Evolutionary conservation across 495 filamentous ascomycete genomes (phyloP).

Genomic region (Penicillium diatomitis): DNA sequence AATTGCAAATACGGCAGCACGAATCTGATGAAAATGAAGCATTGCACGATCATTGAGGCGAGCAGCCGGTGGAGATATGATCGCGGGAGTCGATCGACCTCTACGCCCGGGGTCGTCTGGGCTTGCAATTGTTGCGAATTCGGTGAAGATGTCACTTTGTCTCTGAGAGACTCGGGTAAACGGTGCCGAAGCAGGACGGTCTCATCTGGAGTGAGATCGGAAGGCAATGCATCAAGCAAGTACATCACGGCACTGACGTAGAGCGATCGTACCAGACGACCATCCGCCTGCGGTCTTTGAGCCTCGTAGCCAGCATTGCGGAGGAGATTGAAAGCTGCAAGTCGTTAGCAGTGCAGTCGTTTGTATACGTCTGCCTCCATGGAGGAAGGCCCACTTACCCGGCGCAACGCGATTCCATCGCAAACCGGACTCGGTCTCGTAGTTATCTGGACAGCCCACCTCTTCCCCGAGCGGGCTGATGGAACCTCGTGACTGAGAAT

Average conservation of each 20-base stretch:
- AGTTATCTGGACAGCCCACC: conserved; percentile 12
- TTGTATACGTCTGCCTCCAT: neutral
- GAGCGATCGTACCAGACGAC: conserved; percentile 48
- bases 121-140: conserved; percentile 21
- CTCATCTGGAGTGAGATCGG: conserved; percentile 40
- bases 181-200: conserved; percentile 18
- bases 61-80: conserved; percentile 52
- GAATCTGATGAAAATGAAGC: conserved; percentile 48
- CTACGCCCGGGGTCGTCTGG: conserved; percentile 1
- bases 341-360: neutral
- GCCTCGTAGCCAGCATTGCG: conserved; percentile 33
- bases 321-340: conserved; percentile 30
- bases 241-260: conserved; percentile 60
- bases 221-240: conserved; percentile 56
- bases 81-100: conserved; percentile 4
- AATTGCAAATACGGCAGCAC: conserved; percentile 49
- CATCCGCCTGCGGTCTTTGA: conserved; percentile 27
- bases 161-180: conserved; percentile 21
- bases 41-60: conserved; percentile 43
- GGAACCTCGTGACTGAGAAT: conserved; percentile 8
- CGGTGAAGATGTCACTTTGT: conserved; percentile 4
- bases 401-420: conserved; percentile 34
- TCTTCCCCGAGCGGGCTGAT: conserved; percentile 7
- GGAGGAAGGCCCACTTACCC: conserved; percentile 14
- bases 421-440: conserved; percentile 30